Conservation (phyloP, 495 filamentous ascomycete species). For the Emericellopsis terricola region DNA sequence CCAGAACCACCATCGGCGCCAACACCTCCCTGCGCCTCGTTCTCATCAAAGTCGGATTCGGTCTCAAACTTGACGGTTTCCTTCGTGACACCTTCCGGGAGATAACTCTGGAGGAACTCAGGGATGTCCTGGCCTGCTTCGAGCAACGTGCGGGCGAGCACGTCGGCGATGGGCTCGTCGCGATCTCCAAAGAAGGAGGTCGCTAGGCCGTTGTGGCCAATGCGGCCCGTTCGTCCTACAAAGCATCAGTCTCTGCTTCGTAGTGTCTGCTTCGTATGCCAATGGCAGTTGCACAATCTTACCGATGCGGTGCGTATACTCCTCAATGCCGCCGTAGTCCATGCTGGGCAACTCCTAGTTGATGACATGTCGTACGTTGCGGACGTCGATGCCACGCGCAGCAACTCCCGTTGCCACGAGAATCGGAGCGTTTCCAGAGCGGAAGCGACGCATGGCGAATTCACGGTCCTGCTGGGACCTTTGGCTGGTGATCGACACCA, state of each 20-base stretch:
- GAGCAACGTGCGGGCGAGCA: conserved; percentile 58
- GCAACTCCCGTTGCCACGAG: conserved; percentile 71
- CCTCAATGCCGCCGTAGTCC: conserved; percentile 68
- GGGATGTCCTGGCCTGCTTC: conserved; percentile 65
- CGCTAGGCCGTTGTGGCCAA: conserved; percentile 72
- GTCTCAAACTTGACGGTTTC: conserved; percentile 38
- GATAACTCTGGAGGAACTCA: conserved; percentile 54
- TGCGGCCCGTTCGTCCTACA: conserved; percentile 77
- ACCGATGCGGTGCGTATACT: conserved; percentile 92
- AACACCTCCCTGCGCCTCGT: conserved; percentile 7
- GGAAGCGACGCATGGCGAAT: conserved; percentile 80
- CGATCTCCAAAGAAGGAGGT: conserved; percentile 67
- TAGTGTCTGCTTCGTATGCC: too few relatives aligned
- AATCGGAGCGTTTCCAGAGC: conserved; percentile 51
- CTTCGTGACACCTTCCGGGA: conserved; percentile 30
- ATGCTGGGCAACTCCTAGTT: conserved; percentile 70
- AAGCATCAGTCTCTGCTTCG: conserved; percentile 6
- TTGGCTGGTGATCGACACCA: conserved; percentile 70
- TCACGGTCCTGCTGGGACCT: conserved; percentile 87
- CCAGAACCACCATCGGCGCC: conserved; percentile 5
- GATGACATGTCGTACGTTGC: conserved; percentile 74
- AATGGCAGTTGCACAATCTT: not conserved
- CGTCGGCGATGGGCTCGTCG: conserved; percentile 48
- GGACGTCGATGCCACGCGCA: conserved; percentile 81
- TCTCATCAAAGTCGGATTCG: conserved; percentile 40